phyloP scores from a whole-genome alignment of 768 basidiomycete species.

The Polyporus arcularius region DNA sequence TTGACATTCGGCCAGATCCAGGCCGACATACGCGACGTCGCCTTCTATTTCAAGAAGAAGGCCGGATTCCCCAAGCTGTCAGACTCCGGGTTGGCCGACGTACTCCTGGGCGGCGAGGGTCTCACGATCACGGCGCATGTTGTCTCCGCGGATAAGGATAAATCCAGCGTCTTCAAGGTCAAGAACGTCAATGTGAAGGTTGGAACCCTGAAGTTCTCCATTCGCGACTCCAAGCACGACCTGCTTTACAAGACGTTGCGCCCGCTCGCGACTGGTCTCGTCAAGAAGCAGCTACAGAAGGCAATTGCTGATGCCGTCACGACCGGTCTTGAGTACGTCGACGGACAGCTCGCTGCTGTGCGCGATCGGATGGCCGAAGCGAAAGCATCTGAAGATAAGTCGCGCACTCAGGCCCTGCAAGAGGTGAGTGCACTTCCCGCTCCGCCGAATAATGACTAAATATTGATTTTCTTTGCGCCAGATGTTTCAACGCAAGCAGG shows the following conservation, averaged over 20 bases:
- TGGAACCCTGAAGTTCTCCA: conserved; percentile 84
- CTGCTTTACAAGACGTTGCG: conserved; percentile 82
- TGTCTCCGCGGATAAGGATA: conserved; percentile 61
- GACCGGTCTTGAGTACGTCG: conserved; percentile 84
- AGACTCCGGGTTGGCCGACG: conserved; percentile 86
- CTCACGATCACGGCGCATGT: conserved; percentile 69
- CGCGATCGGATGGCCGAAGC: conserved; percentile 76
- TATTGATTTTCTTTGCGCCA: conserved; percentile 21
- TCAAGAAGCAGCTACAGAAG: conserved; percentile 75
- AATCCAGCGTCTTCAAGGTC: conserved; percentile 71
- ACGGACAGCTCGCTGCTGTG: conserved; percentile 87
- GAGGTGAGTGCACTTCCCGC: conserved; percentile 42
- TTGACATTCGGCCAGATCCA: conserved; percentile 85
- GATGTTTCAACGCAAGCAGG: conserved; percentile 64
- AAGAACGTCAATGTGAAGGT: conserved; percentile 77
- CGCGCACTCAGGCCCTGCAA: conserved; percentile 56
- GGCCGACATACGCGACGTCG: conserved; percentile 91
- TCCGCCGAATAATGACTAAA: too few species aligned
- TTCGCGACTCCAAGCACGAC: conserved; percentile 91
- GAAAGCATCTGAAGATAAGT: conserved; percentile 42
- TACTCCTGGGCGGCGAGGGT: conserved; percentile 82
- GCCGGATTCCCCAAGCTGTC: conserved; percentile 75
- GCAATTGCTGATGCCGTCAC: conserved; percentile 67
- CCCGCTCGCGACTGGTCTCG: conserved; percentile 75
- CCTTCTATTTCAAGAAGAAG: conserved; percentile 90